Conservation (phyloP, 2,329 filamentous ascomycete genomes). For the Sclerotinia spermophila region DNA sequence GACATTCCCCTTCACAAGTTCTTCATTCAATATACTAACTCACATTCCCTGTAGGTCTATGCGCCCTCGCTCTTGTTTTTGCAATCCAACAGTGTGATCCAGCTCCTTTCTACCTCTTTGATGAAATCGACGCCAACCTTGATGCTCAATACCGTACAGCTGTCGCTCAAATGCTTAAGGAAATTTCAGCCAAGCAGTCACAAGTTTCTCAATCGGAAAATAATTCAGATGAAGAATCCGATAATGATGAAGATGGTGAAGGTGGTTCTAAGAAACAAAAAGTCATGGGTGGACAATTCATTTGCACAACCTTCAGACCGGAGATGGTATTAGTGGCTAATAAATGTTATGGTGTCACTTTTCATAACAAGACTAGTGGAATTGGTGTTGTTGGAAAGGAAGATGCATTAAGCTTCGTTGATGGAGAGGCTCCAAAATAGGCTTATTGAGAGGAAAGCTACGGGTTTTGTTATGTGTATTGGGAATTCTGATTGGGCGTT, state of each 20-base stretch:
- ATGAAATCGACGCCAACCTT: slow-evolving; percentile 97
- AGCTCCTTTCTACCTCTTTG: slow-evolving; percentile 97
- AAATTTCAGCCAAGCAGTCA: slow-evolving; percentile 59
- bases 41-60: slow-evolving; percentile 60
- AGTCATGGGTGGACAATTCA: slow-evolving; percentile 69
- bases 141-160: slow-evolving; percentile 97
- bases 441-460: background rate
- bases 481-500: background rate
- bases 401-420: slow-evolving; percentile 88
- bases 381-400: slow-evolving; percentile 88
- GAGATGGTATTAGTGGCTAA: slow-evolving; percentile 95
- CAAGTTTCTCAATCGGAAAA: slow-evolving; percentile 5
- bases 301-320: slow-evolving; percentile 96
- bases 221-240: slow-evolving; percentile 37
- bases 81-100: slow-evolving; percentile 98
- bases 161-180: slow-evolving; percentile 82
- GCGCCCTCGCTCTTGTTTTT: slow-evolving; percentile 95
- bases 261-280: slow-evolving; percentile 25
- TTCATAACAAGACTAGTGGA: slow-evolving; percentile 87
- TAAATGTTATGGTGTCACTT: slow-evolving; percentile 96
- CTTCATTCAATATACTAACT: slow-evolving; percentile 20
- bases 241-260: slow-evolving; percentile 37
- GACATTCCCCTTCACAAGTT: slow-evolving; percentile 33
- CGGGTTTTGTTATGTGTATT: background rate
- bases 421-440: slow-evolving; percentile 59